Conservation (phyloP, 208 protist species). For the Acanthamoeba polyphaga region DNA sequence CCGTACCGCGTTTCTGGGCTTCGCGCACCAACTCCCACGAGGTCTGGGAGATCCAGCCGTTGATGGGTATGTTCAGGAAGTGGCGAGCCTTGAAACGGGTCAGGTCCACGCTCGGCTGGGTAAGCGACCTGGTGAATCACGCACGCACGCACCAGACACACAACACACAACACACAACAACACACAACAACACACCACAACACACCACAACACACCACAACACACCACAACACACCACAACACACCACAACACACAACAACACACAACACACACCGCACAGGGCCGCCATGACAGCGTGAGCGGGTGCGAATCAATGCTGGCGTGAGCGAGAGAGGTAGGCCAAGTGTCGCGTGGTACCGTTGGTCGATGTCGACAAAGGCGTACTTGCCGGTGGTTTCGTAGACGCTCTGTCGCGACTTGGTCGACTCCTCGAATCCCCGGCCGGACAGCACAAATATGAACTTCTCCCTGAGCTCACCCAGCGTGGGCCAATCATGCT, state of each 20-base stretch:
- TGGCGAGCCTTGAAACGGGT: not conserved
- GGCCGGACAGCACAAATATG: not conserved
- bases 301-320: too few relatives aligned
- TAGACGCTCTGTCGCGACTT: not conserved
- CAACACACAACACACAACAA: too few relatives aligned
- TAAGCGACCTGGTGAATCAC: not conserved
- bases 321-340: too few relatives aligned
- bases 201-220: too few relatives aligned
- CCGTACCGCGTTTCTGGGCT: not conserved
- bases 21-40: not conserved
- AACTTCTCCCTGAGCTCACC: not conserved
- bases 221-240: too few relatives aligned
- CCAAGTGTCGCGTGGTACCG: not conserved
- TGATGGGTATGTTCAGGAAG: not conserved
- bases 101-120: not conserved
- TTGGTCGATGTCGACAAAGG: constrained; percentile 27
- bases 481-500: not conserved
- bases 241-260: too few relatives aligned
- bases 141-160: not conserved
- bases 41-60: not conserved
- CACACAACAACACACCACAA: too few relatives aligned
- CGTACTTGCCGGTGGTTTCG: not conserved
- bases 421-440: constrained; percentile 7
- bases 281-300: too few relatives aligned
- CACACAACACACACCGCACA: too few relatives aligned